Percentiles rank a stretch among this genome's conserved stretches.
These are phyloP conservation scores for Leccinum broughii DNA, from an alignment of 768 basidiomycete species.

Conservation along the genomic window DNA sequence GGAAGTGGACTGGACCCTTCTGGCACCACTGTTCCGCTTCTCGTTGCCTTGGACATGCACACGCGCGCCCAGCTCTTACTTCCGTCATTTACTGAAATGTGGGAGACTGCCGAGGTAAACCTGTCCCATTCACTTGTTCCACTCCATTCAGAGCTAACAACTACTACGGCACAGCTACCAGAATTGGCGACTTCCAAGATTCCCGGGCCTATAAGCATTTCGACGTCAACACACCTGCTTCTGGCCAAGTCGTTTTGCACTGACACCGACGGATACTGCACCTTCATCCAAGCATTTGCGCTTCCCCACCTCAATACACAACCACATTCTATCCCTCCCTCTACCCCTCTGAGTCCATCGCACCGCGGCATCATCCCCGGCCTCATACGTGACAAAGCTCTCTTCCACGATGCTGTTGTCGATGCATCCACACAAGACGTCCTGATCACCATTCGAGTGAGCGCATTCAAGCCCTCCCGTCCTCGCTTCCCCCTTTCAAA, in stretches of 20 bases:
- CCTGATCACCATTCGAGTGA: not conserved
- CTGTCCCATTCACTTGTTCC: not conserved
- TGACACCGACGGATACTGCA: slow-evolving; percentile 1
- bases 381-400: not conserved
- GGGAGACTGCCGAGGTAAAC: slow-evolving; percentile 6
- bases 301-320: not conserved
- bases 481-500: not conserved
- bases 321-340: not conserved
- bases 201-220: slow-evolving; percentile 5
- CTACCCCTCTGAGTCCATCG: not conserved
- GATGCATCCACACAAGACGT: not conserved
- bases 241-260: slow-evolving; percentile 7
- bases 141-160: not conserved
- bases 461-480: not conserved
- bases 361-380: not conserved
- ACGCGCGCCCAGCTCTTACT: slow-evolving; percentile 5
- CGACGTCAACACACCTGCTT: slow-evolving; percentile 23
- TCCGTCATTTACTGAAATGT: not conserved
- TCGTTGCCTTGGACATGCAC: slow-evolving; percentile 18
- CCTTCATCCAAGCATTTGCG: slow-evolving; percentile 7
- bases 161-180: slow-evolving; percentile 1
- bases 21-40: not conserved
- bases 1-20: no score
- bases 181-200: not conserved
- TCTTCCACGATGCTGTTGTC: not conserved